These are phyloP conservation scores for Neurospora sp. DNA, from an alignment of 495 filamentous ascomycete species.

Conservation along the genomic window DNA sequence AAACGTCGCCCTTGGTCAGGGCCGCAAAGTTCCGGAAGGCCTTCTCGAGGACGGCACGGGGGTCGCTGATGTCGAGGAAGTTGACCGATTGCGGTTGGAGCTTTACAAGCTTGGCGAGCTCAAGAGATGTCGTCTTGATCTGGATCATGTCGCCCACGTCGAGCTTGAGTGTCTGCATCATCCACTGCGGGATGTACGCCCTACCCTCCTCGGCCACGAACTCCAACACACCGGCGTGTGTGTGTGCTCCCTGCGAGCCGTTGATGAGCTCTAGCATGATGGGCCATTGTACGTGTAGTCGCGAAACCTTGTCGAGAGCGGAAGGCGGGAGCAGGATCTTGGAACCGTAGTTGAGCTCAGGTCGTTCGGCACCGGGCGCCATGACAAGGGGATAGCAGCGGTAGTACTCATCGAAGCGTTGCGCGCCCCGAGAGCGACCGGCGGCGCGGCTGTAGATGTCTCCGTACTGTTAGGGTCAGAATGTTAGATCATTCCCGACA, in stretches of 20 bases:
- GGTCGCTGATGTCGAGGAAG: constrained; percentile 94
- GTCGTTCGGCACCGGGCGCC: constrained; percentile 85
- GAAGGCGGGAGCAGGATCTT: constrained; percentile 95
- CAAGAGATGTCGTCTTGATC: constrained; percentile 85
- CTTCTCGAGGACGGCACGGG: constrained; percentile 95
- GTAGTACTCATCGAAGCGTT: constrained; percentile 94
- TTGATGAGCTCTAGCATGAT: constrained; percentile 95
- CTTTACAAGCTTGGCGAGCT: constrained; percentile 83
- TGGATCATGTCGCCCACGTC: constrained; percentile 91
- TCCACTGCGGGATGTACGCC: constrained; percentile 92
- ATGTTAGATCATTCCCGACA: background rate
- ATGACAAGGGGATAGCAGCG: constrained; percentile 91
- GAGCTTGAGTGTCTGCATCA: constrained; percentile 85
- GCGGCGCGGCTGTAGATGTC: constrained; percentile 4
- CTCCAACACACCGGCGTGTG: constrained; percentile 90
- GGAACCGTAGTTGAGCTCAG: constrained; percentile 87
- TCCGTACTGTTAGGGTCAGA: background rate
- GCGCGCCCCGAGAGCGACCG: constrained; percentile 22
- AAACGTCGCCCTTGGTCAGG: constrained; percentile 81
- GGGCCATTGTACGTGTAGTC: constrained; percentile 94
- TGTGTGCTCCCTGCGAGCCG: constrained; percentile 63
- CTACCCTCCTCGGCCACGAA: constrained; percentile 97
- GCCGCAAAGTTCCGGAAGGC: constrained; percentile 92
- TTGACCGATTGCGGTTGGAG: constrained; percentile 83
- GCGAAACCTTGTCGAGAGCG: constrained; percentile 87